Base-by-base conservation (phyloP, 345 rosid species). In the Syzygium aqueum region DNA sequence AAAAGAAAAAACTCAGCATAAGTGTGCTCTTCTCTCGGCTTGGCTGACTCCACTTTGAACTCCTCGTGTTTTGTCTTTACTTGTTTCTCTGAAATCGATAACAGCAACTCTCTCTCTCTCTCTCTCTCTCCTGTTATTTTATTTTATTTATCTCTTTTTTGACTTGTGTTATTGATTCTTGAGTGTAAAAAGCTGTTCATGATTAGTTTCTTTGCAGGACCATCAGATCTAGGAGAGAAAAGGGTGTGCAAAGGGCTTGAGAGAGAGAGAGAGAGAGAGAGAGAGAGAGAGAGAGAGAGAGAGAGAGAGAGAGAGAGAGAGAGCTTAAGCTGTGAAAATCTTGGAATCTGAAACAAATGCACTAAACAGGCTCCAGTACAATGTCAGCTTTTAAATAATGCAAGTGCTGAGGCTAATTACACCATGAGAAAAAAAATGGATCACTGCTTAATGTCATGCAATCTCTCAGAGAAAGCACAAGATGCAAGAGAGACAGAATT, bases 131-230 rank as follows among this genome's bases (percentile, higher is more conserved):
- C 65, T 37, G 11, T 30, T 28, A 10, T 27, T 51, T 22, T 65
- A 30, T 63, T 67, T 88, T 86, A n/a, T 37, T 49, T 21, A 23
- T 23, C 8, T 14, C 40, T 50, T 73, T 56, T 53, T 53, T 86
- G 28, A 37, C 84, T 86, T 87, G 87, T 85, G 90, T 89, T 91
- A 86, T 89, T 90, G 93, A 87, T 89, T 94, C 93, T 93, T 93
- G 95, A 92, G 93, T 91, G 95, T 93, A 93, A 93, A 93, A 93
- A 90, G 92, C 95, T 92, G 93, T 92, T 91, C 46, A 73, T 19
- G 80, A 73, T 73, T 88, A 92, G 92, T 92, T 89, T 92, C 91
- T 91, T 87, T 90, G 73, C 90, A 93, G 93, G 89, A 93, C 92
- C 94, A 93, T 94, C 96, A 96, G 98, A 88, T 85, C 85, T 83